Evolutionary conservation across 169 alveolate species (phyloP).

Genomic region (Plasmodium vivax): DNA sequence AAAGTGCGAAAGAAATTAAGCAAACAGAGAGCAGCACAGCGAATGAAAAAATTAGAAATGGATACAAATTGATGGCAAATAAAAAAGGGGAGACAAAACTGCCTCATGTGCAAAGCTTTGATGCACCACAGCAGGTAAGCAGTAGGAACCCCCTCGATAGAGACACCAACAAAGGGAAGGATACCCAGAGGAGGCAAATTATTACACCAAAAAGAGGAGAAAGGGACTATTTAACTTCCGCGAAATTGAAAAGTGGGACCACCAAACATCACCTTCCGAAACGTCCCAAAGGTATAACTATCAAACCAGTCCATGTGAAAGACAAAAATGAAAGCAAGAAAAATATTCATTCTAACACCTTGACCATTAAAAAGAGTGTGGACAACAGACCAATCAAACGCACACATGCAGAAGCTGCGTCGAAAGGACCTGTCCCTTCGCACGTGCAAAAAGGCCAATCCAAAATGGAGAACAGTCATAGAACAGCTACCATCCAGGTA

Average conservation of each 20-base stretch:
- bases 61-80: background rate
- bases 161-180: background rate
- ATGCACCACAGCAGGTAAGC: background rate
- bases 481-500: background rate
- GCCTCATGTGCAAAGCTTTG: background rate
- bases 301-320: background rate
- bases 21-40: background rate
- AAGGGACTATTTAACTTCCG: background rate
- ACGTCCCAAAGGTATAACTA: background rate
- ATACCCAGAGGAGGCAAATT: background rate
- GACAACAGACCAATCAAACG: background rate
- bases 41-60: background rate
- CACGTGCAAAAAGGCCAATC: background rate
- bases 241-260: background rate
- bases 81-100: background rate
- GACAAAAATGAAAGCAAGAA: background rate
- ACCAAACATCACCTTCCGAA: background rate
- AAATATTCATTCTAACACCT: background rate
- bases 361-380: background rate
- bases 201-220: background rate
- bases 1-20: background rate
- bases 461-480: background rate
- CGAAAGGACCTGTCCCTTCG: background rate
- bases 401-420: background rate
- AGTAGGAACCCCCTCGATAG: background rate